Conservation (phyloP, 148 eudicot genomes). For the Amaranthus cruentus region DNA sequence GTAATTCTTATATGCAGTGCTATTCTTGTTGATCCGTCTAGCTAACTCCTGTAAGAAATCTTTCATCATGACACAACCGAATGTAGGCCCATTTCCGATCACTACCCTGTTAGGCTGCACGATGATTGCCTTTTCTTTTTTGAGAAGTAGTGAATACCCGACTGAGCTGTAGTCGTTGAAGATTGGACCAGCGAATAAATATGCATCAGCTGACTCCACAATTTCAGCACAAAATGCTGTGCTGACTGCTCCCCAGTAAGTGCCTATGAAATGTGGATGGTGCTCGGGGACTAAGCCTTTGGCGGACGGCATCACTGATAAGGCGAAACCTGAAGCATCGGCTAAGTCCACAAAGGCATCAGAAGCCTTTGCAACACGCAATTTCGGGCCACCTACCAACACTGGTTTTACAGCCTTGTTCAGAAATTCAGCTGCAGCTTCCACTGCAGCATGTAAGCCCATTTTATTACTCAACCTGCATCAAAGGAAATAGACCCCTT, state of each 20-base stretch:
- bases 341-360: constrained; percentile 58
- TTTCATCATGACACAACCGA: constrained; percentile 70
- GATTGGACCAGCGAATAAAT: constrained; percentile 72
- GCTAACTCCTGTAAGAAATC: constrained; percentile 65
- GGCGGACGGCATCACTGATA: constrained; percentile 68
- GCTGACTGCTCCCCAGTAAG: constrained; percentile 85
- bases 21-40: constrained; percentile 44
- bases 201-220: constrained; percentile 83
- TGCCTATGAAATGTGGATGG: constrained; percentile 70
- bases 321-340: constrained; percentile 56
- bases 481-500: neutral
- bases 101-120: constrained; percentile 73
- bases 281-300: constrained; percentile 76
- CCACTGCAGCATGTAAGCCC: constrained; percentile 77
- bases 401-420: constrained; percentile 87
- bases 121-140: constrained; percentile 65
- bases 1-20: constrained; percentile 67
- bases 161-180: constrained; percentile 88
- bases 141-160: constrained; percentile 75
- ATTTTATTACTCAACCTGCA: constrained; percentile 54
- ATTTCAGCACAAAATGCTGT: constrained; percentile 75
- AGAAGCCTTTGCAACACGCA: constrained; percentile 54
- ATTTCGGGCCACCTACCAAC: constrained; percentile 67
- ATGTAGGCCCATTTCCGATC: constrained; percentile 67
- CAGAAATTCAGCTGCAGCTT: constrained; percentile 64